phyloP scores from a whole-genome alignment of 306 rosid genomes.

The Vigna angularis region DNA sequence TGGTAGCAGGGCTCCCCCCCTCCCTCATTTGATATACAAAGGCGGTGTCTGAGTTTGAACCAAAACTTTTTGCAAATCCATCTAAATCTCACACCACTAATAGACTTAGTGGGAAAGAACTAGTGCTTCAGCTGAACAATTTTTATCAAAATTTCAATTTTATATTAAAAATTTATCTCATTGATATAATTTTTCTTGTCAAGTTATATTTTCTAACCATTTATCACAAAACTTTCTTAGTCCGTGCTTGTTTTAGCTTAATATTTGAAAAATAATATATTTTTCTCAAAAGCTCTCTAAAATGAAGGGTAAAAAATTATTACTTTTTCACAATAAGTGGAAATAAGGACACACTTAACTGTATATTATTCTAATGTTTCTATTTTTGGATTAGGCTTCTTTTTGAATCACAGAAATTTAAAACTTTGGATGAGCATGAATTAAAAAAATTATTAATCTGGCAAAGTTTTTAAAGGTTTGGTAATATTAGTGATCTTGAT shows the following conservation, averaged over 20 bases:
- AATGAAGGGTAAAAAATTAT: no score
- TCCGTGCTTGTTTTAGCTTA: neutral
- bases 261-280: no score
- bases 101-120: neutral
- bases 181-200: neutral
- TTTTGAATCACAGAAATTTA: no score
- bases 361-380: neutral
- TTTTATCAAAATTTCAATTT: no score
- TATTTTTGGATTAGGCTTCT: no score
- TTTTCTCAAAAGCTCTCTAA: no score
- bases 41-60: neutral
- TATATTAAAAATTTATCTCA: neutral
- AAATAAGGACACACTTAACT: neutral
- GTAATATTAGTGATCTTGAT: no score
- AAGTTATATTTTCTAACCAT: neutral
- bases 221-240: neutral
- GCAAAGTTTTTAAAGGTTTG: no score
- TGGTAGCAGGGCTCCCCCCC: neutral
- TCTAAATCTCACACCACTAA: neutral
- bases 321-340: neutral
- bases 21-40: neutral
- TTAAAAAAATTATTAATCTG: no score
- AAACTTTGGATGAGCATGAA: no score
- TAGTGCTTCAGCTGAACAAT: no score
- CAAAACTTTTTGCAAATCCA: neutral